These are phyloP conservation scores for Mycena kentingensis DNA, from an alignment of 768 basidiomycete species.

Conservation along the genomic window DNA sequence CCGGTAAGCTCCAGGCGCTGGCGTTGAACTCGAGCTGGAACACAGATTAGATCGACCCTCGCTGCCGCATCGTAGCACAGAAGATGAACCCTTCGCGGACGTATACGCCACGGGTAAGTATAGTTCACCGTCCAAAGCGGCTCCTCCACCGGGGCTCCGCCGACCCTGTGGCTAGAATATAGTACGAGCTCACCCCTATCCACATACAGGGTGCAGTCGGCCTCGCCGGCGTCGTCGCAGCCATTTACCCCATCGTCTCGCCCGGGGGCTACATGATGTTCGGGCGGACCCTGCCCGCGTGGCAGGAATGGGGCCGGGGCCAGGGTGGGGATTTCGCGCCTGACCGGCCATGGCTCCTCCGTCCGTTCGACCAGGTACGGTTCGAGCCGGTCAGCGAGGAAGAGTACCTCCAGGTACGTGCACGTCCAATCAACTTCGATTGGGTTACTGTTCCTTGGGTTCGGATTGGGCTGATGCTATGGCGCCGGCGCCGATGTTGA, in stretches of 20 bases:
- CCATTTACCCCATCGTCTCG: constrained; percentile 65
- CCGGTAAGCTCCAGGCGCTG: constrained; percentile 41
- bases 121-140: too few relatives aligned
- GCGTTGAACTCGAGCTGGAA: not conserved
- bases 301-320: constrained; percentile 65
- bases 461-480: too few relatives aligned
- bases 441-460: not conserved
- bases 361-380: constrained; percentile 63
- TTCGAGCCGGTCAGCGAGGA: constrained; percentile 52
- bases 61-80: constrained; percentile 61
- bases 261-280: constrained; percentile 69
- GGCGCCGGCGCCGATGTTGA: too few relatives aligned
- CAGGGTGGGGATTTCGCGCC: constrained; percentile 44
- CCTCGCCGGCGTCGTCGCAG: constrained; percentile 65
- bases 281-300: constrained; percentile 63
- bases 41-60: constrained; percentile 51
- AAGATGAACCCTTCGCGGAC: constrained; percentile 78
- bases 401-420: constrained; percentile 48
- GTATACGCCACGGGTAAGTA: constrained; percentile 57
- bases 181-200: not conserved
- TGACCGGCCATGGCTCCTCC: constrained; percentile 59
- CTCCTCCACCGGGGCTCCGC: too few relatives aligned
- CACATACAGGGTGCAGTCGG: constrained; percentile 61
- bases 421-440: not conserved
- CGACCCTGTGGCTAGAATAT: too few relatives aligned